Percentiles rank a stretch among this genome's conserved stretches.
Conservation (phyloP, 768 basidiomycete species). For the Psilocybe subaeruginosa region DNA sequence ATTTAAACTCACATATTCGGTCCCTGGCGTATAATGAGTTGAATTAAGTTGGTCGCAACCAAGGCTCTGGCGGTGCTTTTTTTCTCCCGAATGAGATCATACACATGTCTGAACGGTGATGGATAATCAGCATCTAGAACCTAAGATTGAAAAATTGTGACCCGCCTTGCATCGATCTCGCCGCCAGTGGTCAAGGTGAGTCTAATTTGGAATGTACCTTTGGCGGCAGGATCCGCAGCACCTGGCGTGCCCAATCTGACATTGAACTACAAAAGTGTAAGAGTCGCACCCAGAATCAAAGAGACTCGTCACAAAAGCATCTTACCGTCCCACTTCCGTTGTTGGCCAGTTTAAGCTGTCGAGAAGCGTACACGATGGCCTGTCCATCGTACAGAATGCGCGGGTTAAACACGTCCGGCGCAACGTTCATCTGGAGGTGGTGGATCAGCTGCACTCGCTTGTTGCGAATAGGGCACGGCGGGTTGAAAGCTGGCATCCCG, state of each 20-base stretch:
- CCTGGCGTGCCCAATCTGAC: conserved; percentile 7
- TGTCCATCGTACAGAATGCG: conserved; percentile 50
- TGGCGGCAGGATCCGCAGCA: conserved; percentile 11
- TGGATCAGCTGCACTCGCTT: conserved; percentile 31
- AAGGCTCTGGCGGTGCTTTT: conserved; percentile 26
- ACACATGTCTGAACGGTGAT: conserved; percentile 26
- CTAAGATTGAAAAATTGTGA: conserved; percentile 10
- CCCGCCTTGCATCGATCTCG: conserved; percentile 40
- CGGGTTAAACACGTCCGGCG: conserved; percentile 40
- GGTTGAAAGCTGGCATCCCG: conserved; percentile 7
- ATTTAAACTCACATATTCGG: conserved; percentile 41
- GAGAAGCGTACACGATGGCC: conserved; percentile 42
- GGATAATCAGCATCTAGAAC: neutral
- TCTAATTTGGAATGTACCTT: conserved; percentile 32
- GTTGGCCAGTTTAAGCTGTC: neutral
- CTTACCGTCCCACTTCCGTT: conserved; percentile 21
- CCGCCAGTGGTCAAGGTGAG: conserved; percentile 42
- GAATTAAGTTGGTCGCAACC: conserved; percentile 47
- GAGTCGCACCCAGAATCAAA: neutral
- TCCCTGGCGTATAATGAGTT: conserved; percentile 51
- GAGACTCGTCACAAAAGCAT: conserved; percentile 18
- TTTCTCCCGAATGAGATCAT: conserved; percentile 21
- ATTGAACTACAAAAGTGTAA: neutral
- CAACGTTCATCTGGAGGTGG: conserved; percentile 38
- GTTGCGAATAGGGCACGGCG: neutral